Evolutionary conservation across 2,329 filamentous ascomycete genomes (phyloP).

Genomic region (Trichophyton equinum): DNA sequence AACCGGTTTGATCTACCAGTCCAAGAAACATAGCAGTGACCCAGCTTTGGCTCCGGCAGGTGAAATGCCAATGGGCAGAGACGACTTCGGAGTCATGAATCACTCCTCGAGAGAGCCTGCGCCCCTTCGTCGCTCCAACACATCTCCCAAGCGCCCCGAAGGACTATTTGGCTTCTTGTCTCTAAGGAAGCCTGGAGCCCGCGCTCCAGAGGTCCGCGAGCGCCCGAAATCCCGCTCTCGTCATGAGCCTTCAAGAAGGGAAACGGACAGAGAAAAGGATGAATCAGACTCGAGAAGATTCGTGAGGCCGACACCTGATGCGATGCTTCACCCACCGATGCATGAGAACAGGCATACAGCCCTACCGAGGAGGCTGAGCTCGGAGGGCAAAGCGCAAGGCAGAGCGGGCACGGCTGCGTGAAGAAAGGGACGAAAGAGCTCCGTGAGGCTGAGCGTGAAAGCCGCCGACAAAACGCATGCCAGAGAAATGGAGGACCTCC

Average conservation of each 20-base stretch:
- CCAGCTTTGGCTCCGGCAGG: constrained; percentile 34
- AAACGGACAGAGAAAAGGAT: constrained; percentile 27
- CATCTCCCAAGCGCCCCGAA: constrained; percentile 46
- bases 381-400: constrained; percentile 51
- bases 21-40: constrained; percentile 29
- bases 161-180: constrained; percentile 52
- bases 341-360: constrained; percentile 26
- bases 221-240: constrained; percentile 27
- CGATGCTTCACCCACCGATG: no score
- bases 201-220: constrained; percentile 22
- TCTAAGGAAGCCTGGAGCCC: constrained; percentile 22
- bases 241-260: constrained; percentile 24
- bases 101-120: constrained; percentile 37
- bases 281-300: constrained; percentile 30
- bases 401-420: constrained; percentile 33
- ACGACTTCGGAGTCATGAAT: constrained; percentile 37
- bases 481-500: constrained; percentile 18
- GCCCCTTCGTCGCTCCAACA: constrained; percentile 48
- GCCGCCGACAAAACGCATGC: constrained; percentile 26
- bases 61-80: constrained; percentile 35
- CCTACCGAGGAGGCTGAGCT: constrained; percentile 43
- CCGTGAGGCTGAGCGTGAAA: constrained; percentile 22
- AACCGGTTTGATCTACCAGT: not conserved
- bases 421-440: constrained; percentile 22
- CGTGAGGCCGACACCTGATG: no score